A percentile compares a stretch with the other conserved stretches of the same genome.
Conservation (phyloP, 225 moss, liverwort and hornwort species). For the Climacium dendroides region DNA sequence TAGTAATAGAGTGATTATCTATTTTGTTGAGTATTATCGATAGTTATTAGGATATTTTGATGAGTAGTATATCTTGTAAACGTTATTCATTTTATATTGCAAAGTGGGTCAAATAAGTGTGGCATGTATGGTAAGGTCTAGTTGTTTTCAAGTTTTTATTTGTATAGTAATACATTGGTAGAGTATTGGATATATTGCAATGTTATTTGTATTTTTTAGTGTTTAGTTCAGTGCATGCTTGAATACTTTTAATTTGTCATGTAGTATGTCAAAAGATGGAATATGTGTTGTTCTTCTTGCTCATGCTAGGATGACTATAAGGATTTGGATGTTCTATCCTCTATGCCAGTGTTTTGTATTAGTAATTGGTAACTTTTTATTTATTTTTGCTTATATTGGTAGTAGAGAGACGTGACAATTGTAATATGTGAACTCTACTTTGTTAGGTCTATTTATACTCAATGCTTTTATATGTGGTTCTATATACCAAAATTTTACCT, state of each 20-base stretch:
- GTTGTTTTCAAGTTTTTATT: neutral
- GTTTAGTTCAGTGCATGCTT: too few relatives aligned
- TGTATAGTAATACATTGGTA: too few relatives aligned
- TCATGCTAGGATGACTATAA: neutral
- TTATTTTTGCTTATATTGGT: neutral
- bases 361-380: neutral
- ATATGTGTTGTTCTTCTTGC: neutral
- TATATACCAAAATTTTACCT: too few relatives aligned
- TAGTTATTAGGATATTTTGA: neutral
- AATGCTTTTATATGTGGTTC: too few relatives aligned
- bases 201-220: neutral
- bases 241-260: neutral
- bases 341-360: neutral
- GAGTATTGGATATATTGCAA: neutral
- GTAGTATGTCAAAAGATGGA: neutral
- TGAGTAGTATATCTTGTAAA: neutral
- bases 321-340: rapidly evolving
- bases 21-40: too few relatives aligned
- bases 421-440: neutral
- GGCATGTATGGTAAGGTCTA: neutral
- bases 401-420: rapidly evolving
- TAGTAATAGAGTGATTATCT: rapidly evolving
- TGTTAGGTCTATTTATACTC: too few relatives aligned
- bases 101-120: neutral
- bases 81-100: neutral